Evolutionary conservation across 345 rosid species (phyloP), one percentile per base, ranked within the genome.

Genomic region (Moricandia moricandioides): DNA sequence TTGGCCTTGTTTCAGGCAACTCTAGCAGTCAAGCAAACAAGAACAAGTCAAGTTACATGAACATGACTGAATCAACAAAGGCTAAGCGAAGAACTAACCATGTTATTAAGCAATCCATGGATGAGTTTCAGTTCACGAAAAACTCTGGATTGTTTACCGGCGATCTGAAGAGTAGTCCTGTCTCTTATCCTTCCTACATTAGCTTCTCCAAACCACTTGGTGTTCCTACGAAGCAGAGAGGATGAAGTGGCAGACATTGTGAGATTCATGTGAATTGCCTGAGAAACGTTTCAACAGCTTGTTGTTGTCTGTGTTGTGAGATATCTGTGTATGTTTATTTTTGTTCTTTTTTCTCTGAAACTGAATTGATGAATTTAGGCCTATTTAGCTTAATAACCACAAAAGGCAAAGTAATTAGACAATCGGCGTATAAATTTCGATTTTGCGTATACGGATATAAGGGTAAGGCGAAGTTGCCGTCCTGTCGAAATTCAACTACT

Each of bases 31-130:
- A 71, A 57, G 49, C 16, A 4, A 77, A 65, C n/a, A 66, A 72
- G 77, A 52, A 73, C 58, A 84, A 80, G 81, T 97, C 96, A 13
- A 92, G 77, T 78, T 92, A 95, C 62, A 90, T 95, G 97, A 88
- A 73, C 70, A 51, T 89, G 69, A 95, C 99, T 0, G 91, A 90
- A 75, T 90, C 97, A 40, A 92, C 87, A 13, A 95, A 89, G 88
- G 96, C 97, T 0, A 92, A 92, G 72, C 83, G 83, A 76, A 88
- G 85, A 82, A 69, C 62, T 6, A 74, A 76, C 55, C 80, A 91
- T 43, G 83, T 66, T 26, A 88, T 82, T 16, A 91, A 93, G 73
- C 97, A 88, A 59, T 90, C 97, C 45, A 92, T 90, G 96, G 96
- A 95, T 76, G 99, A 94, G 79, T 86, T 86, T 78, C 96, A 88